These are phyloP conservation scores for Arthrobotrys sinensis DNA, from an alignment of 2,329 filamentous ascomycete species.

Conservation along the genomic window DNA sequence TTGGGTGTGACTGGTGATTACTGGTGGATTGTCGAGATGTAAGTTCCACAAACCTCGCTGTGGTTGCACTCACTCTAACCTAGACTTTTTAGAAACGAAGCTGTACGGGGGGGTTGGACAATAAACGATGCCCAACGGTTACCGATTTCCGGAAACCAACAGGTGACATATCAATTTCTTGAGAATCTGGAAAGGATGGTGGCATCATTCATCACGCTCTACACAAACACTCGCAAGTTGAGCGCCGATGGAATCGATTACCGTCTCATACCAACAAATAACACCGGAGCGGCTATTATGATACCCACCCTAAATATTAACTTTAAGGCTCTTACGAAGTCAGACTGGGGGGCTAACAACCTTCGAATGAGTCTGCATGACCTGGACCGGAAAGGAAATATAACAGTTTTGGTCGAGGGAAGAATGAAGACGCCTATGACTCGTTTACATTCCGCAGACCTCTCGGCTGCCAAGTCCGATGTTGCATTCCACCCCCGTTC, in stretches of 20 bases:
- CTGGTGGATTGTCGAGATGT: slow-evolving; percentile 83
- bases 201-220: slow-evolving; percentile 67
- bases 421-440: slow-evolving; percentile 74
- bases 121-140: slow-evolving; percentile 62
- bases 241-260: slow-evolving; percentile 65
- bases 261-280: slow-evolving; percentile 64
- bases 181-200: slow-evolving; percentile 67
- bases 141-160: slow-evolving; percentile 56
- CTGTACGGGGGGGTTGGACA: slow-evolving; percentile 64
- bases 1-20: slow-evolving; percentile 80
- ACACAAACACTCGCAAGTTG: slow-evolving; percentile 67
- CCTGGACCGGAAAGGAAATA: slow-evolving; percentile 71
- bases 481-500: slow-evolving; percentile 75
- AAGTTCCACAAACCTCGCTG: slow-evolving; percentile 65
- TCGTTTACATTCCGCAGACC: slow-evolving; percentile 67
- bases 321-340: slow-evolving; percentile 63
- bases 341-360: slow-evolving; percentile 74
- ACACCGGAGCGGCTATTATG: slow-evolving; percentile 58
- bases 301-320: slow-evolving; percentile 65
- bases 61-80: slow-evolving; percentile 8
- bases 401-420: slow-evolving; percentile 72
- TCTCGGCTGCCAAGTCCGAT: slow-evolving; percentile 70
- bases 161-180: slow-evolving; percentile 64
- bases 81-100: slow-evolving; percentile 49
- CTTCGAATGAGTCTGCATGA: slow-evolving; percentile 74